Evolutionary conservation across 2,329 filamentous ascomycete species (phyloP), one percentile per base, ranked within the genome.

Genomic region (Aspergillus sp.): DNA sequence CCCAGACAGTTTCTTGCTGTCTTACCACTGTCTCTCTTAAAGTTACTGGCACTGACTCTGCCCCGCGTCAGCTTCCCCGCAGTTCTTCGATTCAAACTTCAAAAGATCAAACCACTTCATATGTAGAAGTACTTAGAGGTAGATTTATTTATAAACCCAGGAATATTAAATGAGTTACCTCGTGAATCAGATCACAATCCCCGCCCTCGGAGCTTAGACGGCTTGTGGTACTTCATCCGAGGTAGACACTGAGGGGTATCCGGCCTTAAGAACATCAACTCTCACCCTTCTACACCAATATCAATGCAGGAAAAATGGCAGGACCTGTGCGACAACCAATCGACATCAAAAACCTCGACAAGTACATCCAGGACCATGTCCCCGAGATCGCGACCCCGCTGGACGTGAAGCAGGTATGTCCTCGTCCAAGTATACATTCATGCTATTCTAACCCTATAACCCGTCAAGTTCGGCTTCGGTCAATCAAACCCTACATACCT

Each of bases 401-500:
- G 64, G 88, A 92, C 46, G 80, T 98, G 65, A 96, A 96, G 79
- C 93, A 97, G 85, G 92, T 93, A 77, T 8, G 27, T 31, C 58
- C 35, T 49, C 40, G 31, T 47, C 40, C 51, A 12, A 54, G 2
- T 4, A 21, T 41, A 3, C 25, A 21, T 21, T 33, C 25, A 35
- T 9, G 49, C 17, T 9, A n/a, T 25, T 19, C 33, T 27, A 25
- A 17, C 14, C 23, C 19, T 19, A 25, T 21, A 4, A 21, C 21
- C 21, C 21, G 21, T 25, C n/a, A 37, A 98, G 90, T 99, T 98
- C 73, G 91, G 93, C 68, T 98, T 96, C 74, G 95, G 95, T 59
- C 95, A 98, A 78, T 96, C 91, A 58, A 99, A 98, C 73, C 95
- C 95, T 44, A 99, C 95, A 2, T 99, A 98, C 78, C 91, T 93